phyloP scores from a whole-genome alignment of 768 basidiomycete genomes.

The Favolaschia claudopus region DNA sequence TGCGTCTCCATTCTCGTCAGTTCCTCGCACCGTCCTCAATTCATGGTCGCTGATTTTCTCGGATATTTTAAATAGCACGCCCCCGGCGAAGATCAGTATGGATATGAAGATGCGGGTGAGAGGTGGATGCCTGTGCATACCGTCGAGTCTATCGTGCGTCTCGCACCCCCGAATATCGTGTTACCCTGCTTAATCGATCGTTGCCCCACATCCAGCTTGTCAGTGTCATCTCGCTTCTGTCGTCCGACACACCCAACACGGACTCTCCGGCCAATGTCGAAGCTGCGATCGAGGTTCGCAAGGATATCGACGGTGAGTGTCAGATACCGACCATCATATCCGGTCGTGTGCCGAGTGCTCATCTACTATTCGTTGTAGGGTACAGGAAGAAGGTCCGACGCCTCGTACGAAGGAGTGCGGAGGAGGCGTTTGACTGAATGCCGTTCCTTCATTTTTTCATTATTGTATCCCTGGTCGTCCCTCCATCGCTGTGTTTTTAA shows the following conservation, averaged over 20 bases:
- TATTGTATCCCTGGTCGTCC: slow-evolving; percentile 11
- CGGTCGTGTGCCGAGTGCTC: not conserved
- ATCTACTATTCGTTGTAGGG: slow-evolving; percentile 49
- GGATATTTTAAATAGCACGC: slow-evolving; percentile 72
- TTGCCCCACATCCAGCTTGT: slow-evolving; percentile 73
- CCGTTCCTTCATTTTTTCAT: slow-evolving; percentile 13
- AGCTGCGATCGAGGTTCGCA: slow-evolving; percentile 88
- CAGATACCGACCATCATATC: not conserved
- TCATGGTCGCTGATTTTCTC: slow-evolving; percentile 11
- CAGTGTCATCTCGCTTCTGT: slow-evolving; percentile 95
- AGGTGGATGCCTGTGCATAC: slow-evolving; percentile 98
- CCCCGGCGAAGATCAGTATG: slow-evolving; percentile 95
- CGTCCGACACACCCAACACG: slow-evolving; percentile 88
- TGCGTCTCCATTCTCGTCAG: slow-evolving; percentile 94
- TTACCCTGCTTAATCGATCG: slow-evolving; percentile 3
- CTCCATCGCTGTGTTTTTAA: slow-evolving; percentile 25
- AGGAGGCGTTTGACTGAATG: slow-evolving; percentile 81
- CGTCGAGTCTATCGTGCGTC: slow-evolving; percentile 90
- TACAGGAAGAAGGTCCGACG: slow-evolving; percentile 98
- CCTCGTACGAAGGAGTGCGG: slow-evolving; percentile 85
- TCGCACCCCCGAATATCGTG: slow-evolving; percentile 22
- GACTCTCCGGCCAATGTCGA: slow-evolving; percentile 98
- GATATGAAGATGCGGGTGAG: slow-evolving; percentile 97
- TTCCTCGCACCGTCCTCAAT: slow-evolving; percentile 13
- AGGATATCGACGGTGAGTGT: slow-evolving; percentile 62